phyloP scores from a whole-genome alignment of 108 stramenopile genomes.

The Nitzschia sp. region DNA sequence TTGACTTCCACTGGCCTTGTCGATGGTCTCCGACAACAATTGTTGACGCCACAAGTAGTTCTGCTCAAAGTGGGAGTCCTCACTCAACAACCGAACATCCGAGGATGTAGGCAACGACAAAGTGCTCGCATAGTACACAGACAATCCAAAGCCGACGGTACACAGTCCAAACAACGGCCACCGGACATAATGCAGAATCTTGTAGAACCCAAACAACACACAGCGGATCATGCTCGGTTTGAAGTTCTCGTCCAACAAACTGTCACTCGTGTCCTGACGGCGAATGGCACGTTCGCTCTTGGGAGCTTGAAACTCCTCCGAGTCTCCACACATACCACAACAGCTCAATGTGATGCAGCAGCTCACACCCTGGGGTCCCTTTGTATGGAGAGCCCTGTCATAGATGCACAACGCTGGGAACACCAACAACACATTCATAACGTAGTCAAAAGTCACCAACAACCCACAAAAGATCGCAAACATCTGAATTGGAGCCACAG shows the following conservation, averaged over 20 bases:
- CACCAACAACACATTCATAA: conserved; percentile 43
- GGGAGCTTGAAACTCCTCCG: conserved; percentile 8
- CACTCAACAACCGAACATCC: conserved; percentile 38
- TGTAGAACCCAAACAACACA: conserved; percentile 31
- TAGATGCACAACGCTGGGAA: conserved; percentile 60
- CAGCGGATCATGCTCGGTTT: conserved; percentile 29
- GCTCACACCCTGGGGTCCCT: neutral
- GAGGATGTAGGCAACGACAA: conserved; percentile 32
- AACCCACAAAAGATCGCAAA: conserved; percentile 66
- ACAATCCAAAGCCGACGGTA: conserved; percentile 20
- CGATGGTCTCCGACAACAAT: conserved; percentile 20
- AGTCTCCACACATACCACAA: conserved; percentile 1
- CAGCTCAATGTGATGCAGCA: neutral
- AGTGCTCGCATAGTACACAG: conserved; percentile 26
- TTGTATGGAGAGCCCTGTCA: conserved; percentile 17
- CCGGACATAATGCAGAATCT: conserved; percentile 29
- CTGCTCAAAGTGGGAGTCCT: conserved; percentile 26
- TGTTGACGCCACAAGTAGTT: conserved; percentile 34
- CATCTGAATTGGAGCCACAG: conserved; percentile 44
- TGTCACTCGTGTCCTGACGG: neutral
- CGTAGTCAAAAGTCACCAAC: conserved; percentile 45
- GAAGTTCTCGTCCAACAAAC: neutral
- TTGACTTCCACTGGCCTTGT: conserved; percentile 29
- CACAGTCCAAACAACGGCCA: conserved; percentile 31
- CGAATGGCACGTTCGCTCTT: neutral